Conservation (phyloP, 2,329 filamentous ascomycete genomes). For the Aureobasidium subglaciale region DNA sequence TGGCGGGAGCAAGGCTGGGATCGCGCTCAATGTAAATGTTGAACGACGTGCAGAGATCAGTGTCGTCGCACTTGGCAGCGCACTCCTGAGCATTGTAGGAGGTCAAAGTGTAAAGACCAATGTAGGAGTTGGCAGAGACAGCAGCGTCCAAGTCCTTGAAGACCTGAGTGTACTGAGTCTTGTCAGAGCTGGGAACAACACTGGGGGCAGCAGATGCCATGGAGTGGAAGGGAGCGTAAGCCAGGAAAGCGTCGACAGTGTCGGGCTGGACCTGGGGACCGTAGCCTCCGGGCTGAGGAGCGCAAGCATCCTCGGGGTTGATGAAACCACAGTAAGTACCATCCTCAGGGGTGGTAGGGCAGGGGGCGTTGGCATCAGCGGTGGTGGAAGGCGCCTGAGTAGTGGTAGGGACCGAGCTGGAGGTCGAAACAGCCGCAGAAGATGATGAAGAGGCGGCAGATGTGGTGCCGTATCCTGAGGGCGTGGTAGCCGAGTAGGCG, state of each 20-base stretch:
- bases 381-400: constrained; percentile 14
- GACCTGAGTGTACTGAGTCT: constrained; percentile 23
- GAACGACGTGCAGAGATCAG: constrained; percentile 28
- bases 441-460: neutral
- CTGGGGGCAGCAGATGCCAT: constrained; percentile 19
- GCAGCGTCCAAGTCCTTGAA: constrained; percentile 29
- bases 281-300: constrained; percentile 31
- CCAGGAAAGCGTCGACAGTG: constrained; percentile 24
- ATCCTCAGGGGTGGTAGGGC: constrained; percentile 26
- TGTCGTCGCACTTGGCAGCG: constrained; percentile 27
- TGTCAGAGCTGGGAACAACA: constrained; percentile 15
- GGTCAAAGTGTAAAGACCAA: constrained; percentile 26
- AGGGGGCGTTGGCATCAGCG: constrained; percentile 23
- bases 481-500: constrained; percentile 1
- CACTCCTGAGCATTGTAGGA: constrained; percentile 27
- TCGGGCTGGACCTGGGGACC: constrained; percentile 24
- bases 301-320: constrained; percentile 30
- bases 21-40: constrained; percentile 32
- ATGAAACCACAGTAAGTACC: constrained; percentile 33
- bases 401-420: constrained; percentile 7
- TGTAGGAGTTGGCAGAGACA: constrained; percentile 26
- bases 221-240: constrained; percentile 22
- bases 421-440: constrained; percentile 12
- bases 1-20: constrained; percentile 27
- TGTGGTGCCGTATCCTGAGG: neutral